Base-by-base conservation (phyloP, 306 rosid genomes). In the Prunus dulcis region DNA sequence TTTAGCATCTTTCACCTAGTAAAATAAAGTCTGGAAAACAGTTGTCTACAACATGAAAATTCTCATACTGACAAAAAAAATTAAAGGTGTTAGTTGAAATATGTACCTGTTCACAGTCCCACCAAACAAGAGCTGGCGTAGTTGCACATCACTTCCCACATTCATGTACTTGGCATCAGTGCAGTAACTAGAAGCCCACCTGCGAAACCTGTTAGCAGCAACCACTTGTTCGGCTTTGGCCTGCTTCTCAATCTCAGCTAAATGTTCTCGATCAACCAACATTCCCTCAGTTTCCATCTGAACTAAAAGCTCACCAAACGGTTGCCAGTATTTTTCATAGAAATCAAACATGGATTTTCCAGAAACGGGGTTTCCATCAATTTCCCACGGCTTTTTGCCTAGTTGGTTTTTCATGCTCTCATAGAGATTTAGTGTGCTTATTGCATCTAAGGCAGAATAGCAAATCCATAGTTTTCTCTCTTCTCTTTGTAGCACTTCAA, bases 251-350 rank as follows among this genome's bases (percentile, higher is more conserved):
- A 94, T 86, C 77, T 82, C 86, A 73, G 88, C 86, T 52, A 94
- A 93, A 91, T 91, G 89, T 51, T 79, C 84, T 38, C 96, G 89
- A 83, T 91, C 96, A 85, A 94, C 98, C 69, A 91, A 85, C 97
- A 94, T 91, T 69, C 98, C 98, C 86, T 91, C 96, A 69, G 95
- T 85, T 83, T 94, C 98, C 98, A 94, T 94, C 83, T 38, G 80
- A 63, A 87, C 93, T 65, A 94, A 90, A 86, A 94, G 79, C 78
- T 90, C 97, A 19, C 98, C 98, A 85, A 94, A 94, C 70, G 98
- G 97, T 55, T 63, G 84, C 98, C 98, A 94, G 82, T 87, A 94
- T 84, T 85, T 79, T 66, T 90, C 85, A 70, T 94, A 94, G 86
- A 94, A 94, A 79, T 90, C 86, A 78, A 85, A 87, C 97, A 94